These are phyloP conservation scores for Cylindrotheca closterium DNA, from an alignment of 108 stramenopile species.

Conservation along the genomic window DNA sequence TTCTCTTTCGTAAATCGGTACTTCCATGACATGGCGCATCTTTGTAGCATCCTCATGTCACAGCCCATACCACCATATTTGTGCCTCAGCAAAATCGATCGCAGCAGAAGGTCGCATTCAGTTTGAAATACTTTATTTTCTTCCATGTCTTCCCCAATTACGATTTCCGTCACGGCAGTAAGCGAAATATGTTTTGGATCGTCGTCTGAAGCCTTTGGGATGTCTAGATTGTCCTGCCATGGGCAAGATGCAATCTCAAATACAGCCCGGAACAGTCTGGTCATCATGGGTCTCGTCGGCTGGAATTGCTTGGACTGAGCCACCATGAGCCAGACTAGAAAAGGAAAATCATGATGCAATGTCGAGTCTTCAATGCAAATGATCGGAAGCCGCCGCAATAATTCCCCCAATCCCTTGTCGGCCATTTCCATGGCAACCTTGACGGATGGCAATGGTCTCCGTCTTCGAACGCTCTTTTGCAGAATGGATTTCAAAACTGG, in stretches of 20 bases:
- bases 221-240: constrained; percentile 44
- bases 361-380: constrained; percentile 90
- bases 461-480: constrained; percentile 81
- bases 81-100: constrained; percentile 66
- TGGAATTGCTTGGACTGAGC: constrained; percentile 78
- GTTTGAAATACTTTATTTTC: too few relatives aligned
- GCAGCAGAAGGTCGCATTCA: constrained; percentile 40
- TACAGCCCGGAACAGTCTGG: constrained; percentile 58
- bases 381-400: constrained; percentile 84
- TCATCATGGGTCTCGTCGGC: constrained; percentile 23
- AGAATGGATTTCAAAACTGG: constrained; percentile 84
- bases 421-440: constrained; percentile 81
- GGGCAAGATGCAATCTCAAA: constrained; percentile 83
- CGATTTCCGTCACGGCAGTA: background rate
- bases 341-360: constrained; percentile 77
- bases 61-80: constrained; percentile 83
- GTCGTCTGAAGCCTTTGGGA: too few relatives aligned
- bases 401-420: constrained; percentile 59
- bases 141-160: background rate
- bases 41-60: constrained; percentile 70
- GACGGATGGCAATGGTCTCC: constrained; percentile 76
- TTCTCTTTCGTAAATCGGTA: constrained; percentile 40
- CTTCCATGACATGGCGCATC: constrained; percentile 51
- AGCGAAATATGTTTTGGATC: background rate
- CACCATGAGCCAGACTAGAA: constrained; percentile 91